A percentile compares a stretch with the other conserved stretches of the same genome.
These are phyloP conservation scores for Macrocybe gigantea DNA, from an alignment of 768 basidiomycete genomes.

Conservation along the genomic window DNA sequence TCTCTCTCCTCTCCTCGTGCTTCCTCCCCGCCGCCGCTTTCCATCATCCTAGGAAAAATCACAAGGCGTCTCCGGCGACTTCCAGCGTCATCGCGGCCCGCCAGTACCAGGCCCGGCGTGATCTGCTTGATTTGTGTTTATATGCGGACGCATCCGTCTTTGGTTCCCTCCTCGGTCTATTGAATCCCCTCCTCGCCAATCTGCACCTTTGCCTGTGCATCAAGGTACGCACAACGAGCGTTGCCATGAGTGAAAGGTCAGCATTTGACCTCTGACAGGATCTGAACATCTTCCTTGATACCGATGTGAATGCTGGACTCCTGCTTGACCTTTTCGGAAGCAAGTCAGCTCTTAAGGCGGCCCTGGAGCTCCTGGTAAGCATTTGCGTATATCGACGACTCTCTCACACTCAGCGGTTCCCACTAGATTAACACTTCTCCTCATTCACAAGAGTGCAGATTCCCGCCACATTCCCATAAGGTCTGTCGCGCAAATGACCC, in stretches of 20 bases:
- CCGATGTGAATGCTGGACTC: constrained; percentile 17
- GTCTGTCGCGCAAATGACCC: constrained; percentile 3
- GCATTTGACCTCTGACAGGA: constrained; percentile 16
- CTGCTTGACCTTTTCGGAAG: constrained; percentile 11
- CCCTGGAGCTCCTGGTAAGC: constrained; percentile 12
- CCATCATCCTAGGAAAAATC: constrained; percentile 7
- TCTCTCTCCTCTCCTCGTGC: constrained; percentile 8
- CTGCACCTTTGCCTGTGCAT: constrained; percentile 28
- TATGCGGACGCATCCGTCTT: constrained; percentile 1
- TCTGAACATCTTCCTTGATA: constrained; percentile 26
- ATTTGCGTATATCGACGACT: neutral
- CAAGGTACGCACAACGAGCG: constrained; percentile 20
- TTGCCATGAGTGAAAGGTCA: constrained; percentile 6
- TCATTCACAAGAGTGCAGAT: constrained; percentile 6
- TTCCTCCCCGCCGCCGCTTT: constrained; percentile 8
- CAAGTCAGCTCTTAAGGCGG: constrained; percentile 8
- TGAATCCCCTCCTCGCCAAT: constrained; percentile 4
- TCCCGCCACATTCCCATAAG: constrained; percentile 12
- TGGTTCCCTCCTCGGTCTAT: neutral
- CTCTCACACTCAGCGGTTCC: neutral
- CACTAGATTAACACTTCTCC: constrained; percentile 12
- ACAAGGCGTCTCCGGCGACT: constrained; percentile 5
- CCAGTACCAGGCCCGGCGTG: neutral
- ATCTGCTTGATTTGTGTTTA: neutral
- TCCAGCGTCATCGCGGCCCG: constrained; percentile 3